Evolutionary conservation across 192 early-diverging fungal species (phyloP), one percentile per base, ranked within the genome.

Genomic region (Coemansia sp.): DNA sequence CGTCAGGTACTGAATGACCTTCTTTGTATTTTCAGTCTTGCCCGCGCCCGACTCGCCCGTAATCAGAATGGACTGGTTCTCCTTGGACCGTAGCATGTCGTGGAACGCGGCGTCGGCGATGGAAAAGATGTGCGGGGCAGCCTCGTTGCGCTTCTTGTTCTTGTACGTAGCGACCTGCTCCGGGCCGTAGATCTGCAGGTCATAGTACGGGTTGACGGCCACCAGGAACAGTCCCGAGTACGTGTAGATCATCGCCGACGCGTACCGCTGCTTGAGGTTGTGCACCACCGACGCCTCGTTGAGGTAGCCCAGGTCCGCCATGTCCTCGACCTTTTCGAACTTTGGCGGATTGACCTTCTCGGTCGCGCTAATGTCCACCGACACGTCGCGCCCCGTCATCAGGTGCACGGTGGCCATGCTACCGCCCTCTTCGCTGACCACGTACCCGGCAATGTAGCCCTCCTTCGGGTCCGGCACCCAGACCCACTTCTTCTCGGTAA

Each of bases 21-120:
- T 96, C 53, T 99, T 99, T 12, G 95, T 99, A 75, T 98, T 98
- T 77, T 99, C 96, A 12, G 96, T 99, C 72, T 99, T 99, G 42
- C 96, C 96, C 5, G 94, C 95, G 36, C 96, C 96, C 21, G 94
- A 96, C 77, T 99, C 96, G 45, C 96, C 96, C 80, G 96, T 99
- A 60, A 99, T 96, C 19, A 99, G 76, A 53, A 99, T 92, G 3
- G 91, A 93, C 72, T 99, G 96, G 60, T 96, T 95, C 59, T 96
- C 92, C 37, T 83, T 83, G 28, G 88, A 82, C 48, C 87, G 80
- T 20, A 94, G 75, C 96, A 99, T 96, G 49, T 93, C 94, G 56
- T 90, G 82, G 77, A 94, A 99, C 0, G 96, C 91, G 4, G 83
- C 70, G 51, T 99, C 96, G 14, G 92, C 83, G 25, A 95, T 82